A percentile compares a stretch with the other conserved stretches of the same genome.
phyloP scores from a whole-genome alignment of 371 early-diverging fungal genomes.

The Zopfochytrium polystomum region DNA sequence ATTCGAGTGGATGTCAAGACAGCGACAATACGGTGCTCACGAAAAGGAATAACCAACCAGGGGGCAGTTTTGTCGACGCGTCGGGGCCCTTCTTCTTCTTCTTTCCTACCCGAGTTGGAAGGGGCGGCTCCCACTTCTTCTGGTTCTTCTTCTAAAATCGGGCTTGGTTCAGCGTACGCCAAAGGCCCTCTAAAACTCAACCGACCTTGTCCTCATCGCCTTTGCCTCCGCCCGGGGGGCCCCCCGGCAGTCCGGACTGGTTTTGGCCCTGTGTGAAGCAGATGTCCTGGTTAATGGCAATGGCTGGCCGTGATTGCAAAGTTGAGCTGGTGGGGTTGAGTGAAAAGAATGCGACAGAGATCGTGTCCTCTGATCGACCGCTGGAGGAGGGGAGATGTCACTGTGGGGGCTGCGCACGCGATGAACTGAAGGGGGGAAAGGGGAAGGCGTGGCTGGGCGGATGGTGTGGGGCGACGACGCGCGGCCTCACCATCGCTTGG shows the following conservation, averaged over 20 bases:
- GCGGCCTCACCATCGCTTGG: too few relatives aligned
- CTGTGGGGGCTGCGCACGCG: too few relatives aligned
- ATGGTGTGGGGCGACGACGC: too few relatives aligned
- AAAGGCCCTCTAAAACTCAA: not conserved
- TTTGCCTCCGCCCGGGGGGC: not conserved
- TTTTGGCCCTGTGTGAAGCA: conserved; percentile 1
- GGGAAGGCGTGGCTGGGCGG: too few relatives aligned
- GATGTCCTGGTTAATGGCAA: too few relatives aligned
- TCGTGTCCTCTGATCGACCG: too few relatives aligned
- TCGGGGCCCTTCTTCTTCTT: conserved; percentile 96
- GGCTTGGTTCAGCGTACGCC: not conserved
- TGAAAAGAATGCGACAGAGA: too few relatives aligned
- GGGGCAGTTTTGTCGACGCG: conserved; percentile 86
- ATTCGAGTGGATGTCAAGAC: not conserved
- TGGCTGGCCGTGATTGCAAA: too few relatives aligned
- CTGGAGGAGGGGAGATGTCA: too few relatives aligned
- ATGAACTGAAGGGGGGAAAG: too few relatives aligned
- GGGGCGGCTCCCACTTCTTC: conserved; percentile 98
- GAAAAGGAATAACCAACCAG: conserved; percentile 53
- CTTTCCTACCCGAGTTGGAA: conserved; percentile 96
- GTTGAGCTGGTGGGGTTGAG: too few relatives aligned
- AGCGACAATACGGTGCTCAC: conserved; percentile 1
- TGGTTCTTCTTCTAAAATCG: conserved; percentile 59
- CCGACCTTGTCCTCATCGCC: conserved; percentile 5
- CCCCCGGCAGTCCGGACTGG: conserved; percentile 9